These are phyloP conservation scores for Lactarius pseudohatsudake DNA, from an alignment of 768 basidiomycete genomes.

Conservation along the genomic window DNA sequence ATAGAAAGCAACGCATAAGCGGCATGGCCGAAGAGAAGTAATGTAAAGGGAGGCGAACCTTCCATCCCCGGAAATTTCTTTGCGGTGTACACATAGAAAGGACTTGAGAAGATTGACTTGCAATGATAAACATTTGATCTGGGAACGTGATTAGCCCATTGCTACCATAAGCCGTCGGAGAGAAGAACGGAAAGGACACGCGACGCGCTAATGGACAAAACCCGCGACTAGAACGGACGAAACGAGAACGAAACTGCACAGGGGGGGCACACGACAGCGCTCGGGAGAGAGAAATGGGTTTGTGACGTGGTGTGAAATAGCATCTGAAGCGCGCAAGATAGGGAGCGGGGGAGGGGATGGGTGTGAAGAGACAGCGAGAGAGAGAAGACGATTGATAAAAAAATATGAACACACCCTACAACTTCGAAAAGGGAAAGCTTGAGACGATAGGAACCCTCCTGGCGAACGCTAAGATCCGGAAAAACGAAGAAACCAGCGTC, in stretches of 20 bases:
- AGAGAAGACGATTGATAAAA: conserved; percentile 10
- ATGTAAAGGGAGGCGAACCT: conserved; percentile 47
- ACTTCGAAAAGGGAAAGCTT: conserved; percentile 86
- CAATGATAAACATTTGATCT: conserved; percentile 88
- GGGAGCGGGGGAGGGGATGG: background rate
- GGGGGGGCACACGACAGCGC: conserved; percentile 1
- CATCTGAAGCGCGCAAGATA: background rate
- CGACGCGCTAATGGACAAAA: conserved; percentile 18
- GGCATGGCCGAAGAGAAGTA: conserved; percentile 6
- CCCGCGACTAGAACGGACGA: conserved; percentile 11
- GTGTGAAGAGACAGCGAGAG: conserved; percentile 9
- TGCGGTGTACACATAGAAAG: conserved; percentile 93
- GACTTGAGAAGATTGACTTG: conserved; percentile 82
- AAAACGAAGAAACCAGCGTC: conserved; percentile 97
- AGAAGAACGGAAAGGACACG: conserved; percentile 19
- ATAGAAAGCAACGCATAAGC: conserved; percentile 19
- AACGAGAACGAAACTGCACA: conserved; percentile 12
- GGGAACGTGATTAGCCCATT: conserved; percentile 15
- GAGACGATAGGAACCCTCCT: conserved; percentile 84
- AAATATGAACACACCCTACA: conserved; percentile 63
- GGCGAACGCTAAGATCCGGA: conserved; percentile 88
- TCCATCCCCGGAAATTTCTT: conserved; percentile 98
- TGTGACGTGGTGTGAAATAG: conserved; percentile 22
- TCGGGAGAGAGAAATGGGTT: background rate
- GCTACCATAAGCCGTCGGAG: background rate